Evolutionary conservation across 371 early-diverging fungal genomes (phyloP).

Genomic region (Mortierella sp.): DNA sequence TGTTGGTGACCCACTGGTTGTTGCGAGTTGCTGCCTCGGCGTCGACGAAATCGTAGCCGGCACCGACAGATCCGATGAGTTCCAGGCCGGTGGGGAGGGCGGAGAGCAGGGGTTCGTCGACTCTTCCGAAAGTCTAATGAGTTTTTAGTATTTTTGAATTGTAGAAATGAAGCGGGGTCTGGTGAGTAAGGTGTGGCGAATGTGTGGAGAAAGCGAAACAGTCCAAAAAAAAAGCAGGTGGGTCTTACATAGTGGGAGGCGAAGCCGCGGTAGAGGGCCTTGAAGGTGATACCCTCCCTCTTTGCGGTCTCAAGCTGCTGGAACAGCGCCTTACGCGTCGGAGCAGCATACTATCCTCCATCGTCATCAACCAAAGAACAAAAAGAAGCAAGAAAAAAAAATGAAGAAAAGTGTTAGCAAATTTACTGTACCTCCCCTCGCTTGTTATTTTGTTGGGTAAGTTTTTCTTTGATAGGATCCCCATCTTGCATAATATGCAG

Average conservation of each 20-base stretch:
- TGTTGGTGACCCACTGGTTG: conserved; percentile 55
- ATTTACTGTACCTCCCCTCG: neutral
- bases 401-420: neutral
- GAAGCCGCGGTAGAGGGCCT: conserved; percentile 48
- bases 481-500: neutral
- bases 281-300: conserved; percentile 38
- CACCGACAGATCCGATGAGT: conserved; percentile 48
- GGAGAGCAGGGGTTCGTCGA: conserved; percentile 26
- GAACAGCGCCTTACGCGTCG: conserved; percentile 34
- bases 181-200: neutral
- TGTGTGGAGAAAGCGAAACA: neutral
- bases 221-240: neutral
- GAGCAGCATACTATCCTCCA: conserved; percentile 35
- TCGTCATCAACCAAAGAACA: too few species aligned
- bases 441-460: neutral
- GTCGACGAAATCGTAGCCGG: conserved; percentile 58
- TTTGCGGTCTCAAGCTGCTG: conserved; percentile 40
- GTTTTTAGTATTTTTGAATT: neutral
- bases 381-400: neutral
- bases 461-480: neutral
- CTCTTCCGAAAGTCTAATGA: conserved; percentile 40
- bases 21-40: conserved; percentile 42
- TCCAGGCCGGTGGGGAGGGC: conserved; percentile 28
- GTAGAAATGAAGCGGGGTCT: neutral
- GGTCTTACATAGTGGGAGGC: conserved; percentile 52